Base-by-base conservation (phyloP, 1,139 yeast species). In the Citeromyces siamensis region DNA sequence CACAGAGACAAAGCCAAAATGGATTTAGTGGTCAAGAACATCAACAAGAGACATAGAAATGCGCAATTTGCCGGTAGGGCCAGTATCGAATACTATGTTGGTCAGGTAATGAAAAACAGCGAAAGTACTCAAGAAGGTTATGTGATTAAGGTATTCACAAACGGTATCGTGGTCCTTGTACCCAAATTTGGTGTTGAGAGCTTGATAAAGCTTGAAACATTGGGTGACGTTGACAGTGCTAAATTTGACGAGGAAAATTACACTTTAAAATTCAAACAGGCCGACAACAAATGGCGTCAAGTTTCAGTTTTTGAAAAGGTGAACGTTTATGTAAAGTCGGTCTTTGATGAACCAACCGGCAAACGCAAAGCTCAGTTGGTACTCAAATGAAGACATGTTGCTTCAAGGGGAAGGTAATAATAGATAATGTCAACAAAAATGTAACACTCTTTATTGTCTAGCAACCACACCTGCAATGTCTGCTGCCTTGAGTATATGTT, bases 61-160 rank as follows among this genome's bases (percentile, higher is more conserved):
- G 98, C 98, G 0, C 99, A 93, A 60, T 84, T 90, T 67, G 99
- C 98, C 2, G 98, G 98, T 27, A 73, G 99, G 52, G 95, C 98
- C 23, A 83, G 95, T 55, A 85, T 93, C 45, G 98, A 93, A 55
- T 93, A 90, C 58, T 90, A 85, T 51, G 98, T 93, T 34, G 98
- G 98, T 10, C 98, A 93, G 61, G 96, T 88, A 26, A 81, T 93
- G 81, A 82, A 86, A 55, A 77, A 76, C 51, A 63, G 64, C 40
- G 81, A 79, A 43, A 60, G 75, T 27, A 63, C 62, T 27, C 95
- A 86, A 53, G 93, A 86, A 46, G 98, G 97, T 6, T 88, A 85
- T 50, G 79, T 88, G 29, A 86, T 88, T 49, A 84, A 85, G 55
- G 90, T 93, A 33, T 88, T 90, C 57, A 79, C 85, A 45, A 93